Conservation (phyloP, 768 basidiomycete genomes). For the Russula dissimulans region DNA sequence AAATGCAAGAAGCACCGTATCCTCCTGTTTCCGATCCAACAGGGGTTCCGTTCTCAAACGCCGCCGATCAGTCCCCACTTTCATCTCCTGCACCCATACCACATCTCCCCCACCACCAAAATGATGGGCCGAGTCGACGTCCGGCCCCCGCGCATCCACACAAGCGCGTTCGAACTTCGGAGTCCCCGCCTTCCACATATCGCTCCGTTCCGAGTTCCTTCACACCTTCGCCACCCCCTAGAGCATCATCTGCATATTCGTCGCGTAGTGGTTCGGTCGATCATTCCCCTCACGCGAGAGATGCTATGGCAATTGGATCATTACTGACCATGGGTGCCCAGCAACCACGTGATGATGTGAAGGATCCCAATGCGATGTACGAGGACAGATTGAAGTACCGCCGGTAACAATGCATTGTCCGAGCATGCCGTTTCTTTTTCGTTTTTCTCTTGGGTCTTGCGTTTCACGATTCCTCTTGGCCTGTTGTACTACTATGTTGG, state of each 20-base stretch:
- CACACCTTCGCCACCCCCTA: constrained; percentile 17
- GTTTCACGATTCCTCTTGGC: not conserved
- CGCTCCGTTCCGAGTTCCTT: constrained; percentile 46
- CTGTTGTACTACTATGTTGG: constrained; percentile 2
- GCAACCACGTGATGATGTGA: constrained; percentile 9
- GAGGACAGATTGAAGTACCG: constrained; percentile 4
- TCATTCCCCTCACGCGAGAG: constrained; percentile 61
- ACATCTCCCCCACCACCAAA: not conserved
- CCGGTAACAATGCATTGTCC: not conserved
- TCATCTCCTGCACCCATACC: not conserved
- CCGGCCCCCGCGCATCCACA: constrained; percentile 7
- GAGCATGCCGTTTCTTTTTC: not conserved
- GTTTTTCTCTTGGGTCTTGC: not conserved
- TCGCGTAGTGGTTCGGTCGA: constrained; percentile 61
- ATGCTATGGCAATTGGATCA: constrained; percentile 75
- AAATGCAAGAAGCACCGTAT: constrained; percentile 1
- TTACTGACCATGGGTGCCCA: constrained; percentile 41
- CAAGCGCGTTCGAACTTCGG: constrained; percentile 20
- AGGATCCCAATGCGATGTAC: not conserved
- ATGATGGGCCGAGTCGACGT: constrained; percentile 2
- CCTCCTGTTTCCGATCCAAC: constrained; percentile 6
- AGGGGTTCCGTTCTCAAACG: not conserved
- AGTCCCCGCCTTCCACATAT: constrained; percentile 34
- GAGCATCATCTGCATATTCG: constrained; percentile 64
- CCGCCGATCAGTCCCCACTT: not conserved